Conservation (phyloP, 169 alveolate genomes). For the Eimeria necatrix region DNA sequence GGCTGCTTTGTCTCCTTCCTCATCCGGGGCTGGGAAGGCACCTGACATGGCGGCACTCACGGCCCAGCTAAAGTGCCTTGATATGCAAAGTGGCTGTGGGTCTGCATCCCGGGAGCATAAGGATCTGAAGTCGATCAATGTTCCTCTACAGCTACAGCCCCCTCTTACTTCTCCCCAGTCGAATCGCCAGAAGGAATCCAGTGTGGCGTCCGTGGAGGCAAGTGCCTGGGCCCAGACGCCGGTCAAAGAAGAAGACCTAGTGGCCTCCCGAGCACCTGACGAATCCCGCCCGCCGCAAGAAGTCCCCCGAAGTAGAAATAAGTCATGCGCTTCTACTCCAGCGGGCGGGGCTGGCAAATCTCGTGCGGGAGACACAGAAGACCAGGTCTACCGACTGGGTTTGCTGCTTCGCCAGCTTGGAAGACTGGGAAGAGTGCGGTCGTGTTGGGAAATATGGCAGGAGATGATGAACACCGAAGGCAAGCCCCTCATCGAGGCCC, state of each 20-base stretch:
- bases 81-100: slow-evolving; percentile 40
- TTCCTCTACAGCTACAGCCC: slow-evolving; percentile 3
- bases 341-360: slow-evolving; percentile 30
- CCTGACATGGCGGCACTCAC: slow-evolving; percentile 45
- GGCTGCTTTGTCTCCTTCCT: background rate
- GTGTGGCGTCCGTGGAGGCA: slow-evolving; percentile 31
- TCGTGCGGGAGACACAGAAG: slow-evolving; percentile 49
- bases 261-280: background rate
- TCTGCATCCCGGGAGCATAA: slow-evolving; percentile 17
- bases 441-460: slow-evolving; percentile 81
- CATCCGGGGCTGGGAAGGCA: background rate
- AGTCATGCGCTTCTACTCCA: slow-evolving; percentile 39
- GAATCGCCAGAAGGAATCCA: slow-evolving; percentile 10
- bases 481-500: background rate
- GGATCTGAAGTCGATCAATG: background rate
- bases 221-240: slow-evolving; percentile 5
- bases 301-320: slow-evolving; percentile 31
- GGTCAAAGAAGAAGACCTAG: slow-evolving; percentile 3
- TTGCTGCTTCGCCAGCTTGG: slow-evolving; percentile 80
- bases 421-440: slow-evolving; percentile 73
- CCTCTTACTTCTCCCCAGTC: background rate
- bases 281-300: slow-evolving; percentile 18
- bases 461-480: slow-evolving; percentile 77
- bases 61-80: slow-evolving; percentile 34
- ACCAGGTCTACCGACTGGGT: slow-evolving; percentile 77